Evolutionary conservation across 176 grass and related monocot species (phyloP).

Genomic region (Oryza australiensis): DNA sequence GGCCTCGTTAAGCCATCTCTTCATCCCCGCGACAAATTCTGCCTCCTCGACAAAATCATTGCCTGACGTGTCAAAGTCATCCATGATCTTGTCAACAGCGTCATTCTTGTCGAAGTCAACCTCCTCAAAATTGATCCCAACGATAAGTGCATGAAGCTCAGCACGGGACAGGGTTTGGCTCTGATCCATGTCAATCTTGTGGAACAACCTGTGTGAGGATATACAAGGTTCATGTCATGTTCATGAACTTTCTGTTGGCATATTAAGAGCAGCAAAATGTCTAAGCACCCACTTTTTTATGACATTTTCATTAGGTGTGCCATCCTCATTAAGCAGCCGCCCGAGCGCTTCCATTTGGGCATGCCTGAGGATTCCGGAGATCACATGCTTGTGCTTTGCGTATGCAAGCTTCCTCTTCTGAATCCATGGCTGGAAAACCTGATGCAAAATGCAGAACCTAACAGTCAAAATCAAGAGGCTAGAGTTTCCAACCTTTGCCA

Average conservation of each 20-base stretch:
- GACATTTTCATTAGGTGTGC: slow-evolving; percentile 52
- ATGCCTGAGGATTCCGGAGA: slow-evolving; percentile 83
- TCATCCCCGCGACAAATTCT: slow-evolving; percentile 72
- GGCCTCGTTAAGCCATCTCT: slow-evolving; percentile 66
- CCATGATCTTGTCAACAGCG: slow-evolving; percentile 59
- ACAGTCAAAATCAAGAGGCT: slow-evolving; percentile 15
- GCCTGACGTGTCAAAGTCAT: slow-evolving; percentile 63
- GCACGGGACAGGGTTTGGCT: slow-evolving; percentile 41
- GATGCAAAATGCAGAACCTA: slow-evolving; percentile 28
- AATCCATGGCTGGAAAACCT: slow-evolving; percentile 98
- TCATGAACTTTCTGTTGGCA: slow-evolving; percentile 16
- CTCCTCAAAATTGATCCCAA: slow-evolving; percentile 70
- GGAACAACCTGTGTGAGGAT: slow-evolving; percentile 64
- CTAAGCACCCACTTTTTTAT: slow-evolving; percentile 57
- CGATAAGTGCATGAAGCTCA: slow-evolving; percentile 67
- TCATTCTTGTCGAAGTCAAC: slow-evolving; percentile 55
- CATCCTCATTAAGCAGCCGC: slow-evolving; percentile 53
- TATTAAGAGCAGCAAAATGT: not conserved
- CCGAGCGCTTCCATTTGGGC: slow-evolving; percentile 54
- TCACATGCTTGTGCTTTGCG: slow-evolving; percentile 92
- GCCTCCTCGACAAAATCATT: slow-evolving; percentile 49
- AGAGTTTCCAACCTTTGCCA: not conserved
- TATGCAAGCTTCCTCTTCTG: slow-evolving; percentile 86
- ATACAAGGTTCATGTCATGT: slow-evolving; percentile 15
- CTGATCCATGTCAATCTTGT: slow-evolving; percentile 58